Evolutionary conservation across 768 basidiomycete species (phyloP).

Genomic region (Boletus coccyginus): DNA sequence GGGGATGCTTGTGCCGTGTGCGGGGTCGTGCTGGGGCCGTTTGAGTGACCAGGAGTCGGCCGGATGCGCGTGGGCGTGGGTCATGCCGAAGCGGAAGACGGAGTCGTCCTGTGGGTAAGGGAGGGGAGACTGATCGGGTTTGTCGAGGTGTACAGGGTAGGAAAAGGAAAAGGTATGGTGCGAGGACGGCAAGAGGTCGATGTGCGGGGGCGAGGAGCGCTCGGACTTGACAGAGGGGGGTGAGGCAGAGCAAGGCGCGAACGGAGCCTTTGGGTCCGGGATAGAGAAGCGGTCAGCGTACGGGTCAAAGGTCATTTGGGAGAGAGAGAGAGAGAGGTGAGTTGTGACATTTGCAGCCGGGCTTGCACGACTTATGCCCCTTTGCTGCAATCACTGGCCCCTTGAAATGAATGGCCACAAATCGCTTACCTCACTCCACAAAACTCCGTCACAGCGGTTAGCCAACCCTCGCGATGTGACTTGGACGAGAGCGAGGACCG

Average conservation of each 20-base stretch:
- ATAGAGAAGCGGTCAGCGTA: conserved; percentile 19
- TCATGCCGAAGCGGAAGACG: conserved; percentile 29
- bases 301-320: conserved; percentile 23
- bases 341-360: neutral
- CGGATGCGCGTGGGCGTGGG: conserved; percentile 9
- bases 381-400: neutral
- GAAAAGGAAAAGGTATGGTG: conserved; percentile 22
- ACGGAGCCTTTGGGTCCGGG: conserved; percentile 7
- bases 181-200: conserved; percentile 22
- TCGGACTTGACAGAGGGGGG: conserved; percentile 30
- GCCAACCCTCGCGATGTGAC: too few relatives aligned
- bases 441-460: neutral
- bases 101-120: conserved; percentile 4
- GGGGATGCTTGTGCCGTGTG: conserved; percentile 13
- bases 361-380: conserved; percentile 5
- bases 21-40: conserved; percentile 8
- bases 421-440: conserved; percentile 18
- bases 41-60: conserved; percentile 26
- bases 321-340: neutral
- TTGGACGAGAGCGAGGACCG: too few relatives aligned
- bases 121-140: neutral
- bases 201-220: conserved; percentile 21
- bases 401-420: neutral
- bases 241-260: conserved; percentile 1
- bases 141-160: conserved; percentile 12